Evolutionary conservation across 345 rosid genomes (phyloP).

Genomic region (Brassica juncea): DNA sequence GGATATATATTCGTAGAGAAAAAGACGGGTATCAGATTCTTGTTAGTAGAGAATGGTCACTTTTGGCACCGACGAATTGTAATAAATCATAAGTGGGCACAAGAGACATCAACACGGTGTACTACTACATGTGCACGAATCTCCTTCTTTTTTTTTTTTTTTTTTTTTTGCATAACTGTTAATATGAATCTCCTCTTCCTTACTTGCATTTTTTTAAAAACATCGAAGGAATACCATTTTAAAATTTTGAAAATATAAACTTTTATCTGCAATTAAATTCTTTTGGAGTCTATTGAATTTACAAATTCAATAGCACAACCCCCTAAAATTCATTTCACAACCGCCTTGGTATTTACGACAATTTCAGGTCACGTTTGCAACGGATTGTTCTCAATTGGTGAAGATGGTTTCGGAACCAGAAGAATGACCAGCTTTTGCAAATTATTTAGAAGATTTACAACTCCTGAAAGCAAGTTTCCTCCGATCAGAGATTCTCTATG

Average conservation of each 20-base stretch:
- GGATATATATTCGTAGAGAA: neutral
- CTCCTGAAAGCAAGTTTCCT: too few species aligned
- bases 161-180: too few species aligned
- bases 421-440: too few species aligned
- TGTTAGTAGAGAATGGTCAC: slow-evolving; percentile 26
- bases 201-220: neutral
- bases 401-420: too few species aligned
- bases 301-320: neutral
- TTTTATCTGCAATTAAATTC: neutral
- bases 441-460: too few species aligned
- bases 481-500: too few species aligned
- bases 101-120: neutral
- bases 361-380: too few species aligned
- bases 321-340: neutral
- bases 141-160: too few species aligned
- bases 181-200: neutral
- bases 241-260: neutral
- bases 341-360: too few species aligned
- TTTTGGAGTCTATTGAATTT: neutral
- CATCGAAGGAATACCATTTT: neutral
- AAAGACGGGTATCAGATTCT: slow-evolving; percentile 23
- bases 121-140: neutral
- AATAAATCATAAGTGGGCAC: neutral
- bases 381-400: too few species aligned
- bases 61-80: slow-evolving; percentile 33